Evolutionary conservation across 164 flowering plant genomes (phyloP).

Genomic region (Malania oleifera): DNA sequence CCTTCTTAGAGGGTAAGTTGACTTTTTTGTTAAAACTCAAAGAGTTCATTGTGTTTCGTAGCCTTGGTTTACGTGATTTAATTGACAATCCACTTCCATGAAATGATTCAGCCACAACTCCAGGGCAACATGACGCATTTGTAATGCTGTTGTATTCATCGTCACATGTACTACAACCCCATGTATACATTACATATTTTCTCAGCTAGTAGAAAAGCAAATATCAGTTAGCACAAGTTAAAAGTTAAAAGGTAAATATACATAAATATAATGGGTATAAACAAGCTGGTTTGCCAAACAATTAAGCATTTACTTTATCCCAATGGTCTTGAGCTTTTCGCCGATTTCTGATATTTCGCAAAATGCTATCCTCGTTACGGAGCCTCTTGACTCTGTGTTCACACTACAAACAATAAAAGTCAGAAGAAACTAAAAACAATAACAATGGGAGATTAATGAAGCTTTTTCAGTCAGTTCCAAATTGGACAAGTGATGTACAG

Average conservation of each 20-base stretch:
- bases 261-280: not conserved
- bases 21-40: constrained; percentile 29
- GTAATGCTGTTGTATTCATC: constrained; percentile 20
- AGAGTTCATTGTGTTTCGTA: constrained; percentile 21
- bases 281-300: not conserved
- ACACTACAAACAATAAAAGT: constrained; percentile 39
- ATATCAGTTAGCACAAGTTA: constrained; percentile 13
- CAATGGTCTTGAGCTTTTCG: constrained; percentile 72
- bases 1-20: constrained; percentile 33
- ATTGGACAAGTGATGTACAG: too few species aligned
- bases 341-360: constrained; percentile 65
- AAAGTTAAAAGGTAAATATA: not conserved
- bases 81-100: constrained; percentile 29
- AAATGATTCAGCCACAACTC: constrained; percentile 21
- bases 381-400: constrained; percentile 80
- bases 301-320: constrained; percentile 58
- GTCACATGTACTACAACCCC: constrained; percentile 46
- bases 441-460: not conserved
- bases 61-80: constrained; percentile 29
- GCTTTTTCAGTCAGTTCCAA: not conserved
- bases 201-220: constrained; percentile 51
- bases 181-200: constrained; percentile 84
- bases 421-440: constrained; percentile 8
- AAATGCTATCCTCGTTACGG: constrained; percentile 66
- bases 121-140: constrained; percentile 26